A percentile compares a stretch with the other conserved stretches of the same genome.
phyloP scores from a whole-genome alignment of 306 rosid species.

The Betula pendula region DNA sequence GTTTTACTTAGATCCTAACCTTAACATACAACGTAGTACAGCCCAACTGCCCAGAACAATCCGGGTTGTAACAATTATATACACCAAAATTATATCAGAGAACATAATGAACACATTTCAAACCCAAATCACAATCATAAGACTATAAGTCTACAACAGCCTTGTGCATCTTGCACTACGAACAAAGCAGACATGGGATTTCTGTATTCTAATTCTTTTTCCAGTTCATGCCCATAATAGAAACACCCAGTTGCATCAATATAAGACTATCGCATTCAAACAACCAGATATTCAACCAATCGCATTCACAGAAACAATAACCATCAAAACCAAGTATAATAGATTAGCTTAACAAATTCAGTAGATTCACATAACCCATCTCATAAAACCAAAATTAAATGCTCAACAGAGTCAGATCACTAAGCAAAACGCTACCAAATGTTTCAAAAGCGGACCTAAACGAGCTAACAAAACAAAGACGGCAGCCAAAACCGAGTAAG shows the following conservation, averaged over 20 bases:
- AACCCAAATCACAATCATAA: not conserved
- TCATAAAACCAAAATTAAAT: not conserved
- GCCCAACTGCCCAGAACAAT: no score
- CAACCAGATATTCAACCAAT: not conserved
- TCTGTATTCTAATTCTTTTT: not conserved
- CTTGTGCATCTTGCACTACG: not conserved
- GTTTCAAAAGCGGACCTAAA: not conserved
- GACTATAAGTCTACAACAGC: no score
- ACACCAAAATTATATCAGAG: no score
- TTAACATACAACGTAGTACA: no score
- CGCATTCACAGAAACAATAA: not conserved
- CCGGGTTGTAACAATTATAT: no score
- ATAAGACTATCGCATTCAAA: not conserved
- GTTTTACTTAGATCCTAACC: not conserved
- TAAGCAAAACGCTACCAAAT: not conserved
- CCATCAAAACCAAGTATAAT: not conserved
- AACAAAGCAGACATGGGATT: not conserved
- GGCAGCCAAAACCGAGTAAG: slow-evolving; percentile 13
- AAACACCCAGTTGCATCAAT: not conserved
- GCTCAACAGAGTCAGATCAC: not conserved
- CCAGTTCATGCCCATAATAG: not conserved
- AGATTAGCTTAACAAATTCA: not conserved
- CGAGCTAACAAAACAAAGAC: not conserved
- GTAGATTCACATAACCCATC: not conserved
- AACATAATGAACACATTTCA: not conserved